phyloP scores from a whole-genome alignment of 2,329 filamentous ascomycete species.

The Exophiala phaeomuriformis region DNA sequence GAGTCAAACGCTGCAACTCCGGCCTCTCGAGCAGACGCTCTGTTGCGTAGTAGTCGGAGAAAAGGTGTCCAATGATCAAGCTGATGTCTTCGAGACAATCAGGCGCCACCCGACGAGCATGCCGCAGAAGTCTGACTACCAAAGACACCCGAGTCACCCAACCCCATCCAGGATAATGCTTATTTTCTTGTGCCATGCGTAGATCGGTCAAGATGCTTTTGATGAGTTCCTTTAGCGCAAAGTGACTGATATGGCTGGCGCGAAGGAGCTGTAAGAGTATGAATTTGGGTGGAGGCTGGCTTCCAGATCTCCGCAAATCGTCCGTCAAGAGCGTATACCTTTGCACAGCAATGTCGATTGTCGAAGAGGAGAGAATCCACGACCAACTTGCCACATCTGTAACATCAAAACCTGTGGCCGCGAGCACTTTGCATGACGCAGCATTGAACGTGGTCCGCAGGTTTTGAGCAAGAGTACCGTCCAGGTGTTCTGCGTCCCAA shows the following conservation, averaged over 20 bases:
- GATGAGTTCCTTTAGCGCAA: constrained; percentile 40
- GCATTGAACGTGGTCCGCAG: constrained; percentile 33
- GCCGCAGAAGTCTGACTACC: constrained; percentile 43
- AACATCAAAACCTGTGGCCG: constrained; percentile 30
- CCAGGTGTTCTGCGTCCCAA: background rate
- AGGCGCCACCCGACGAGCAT: constrained; percentile 46
- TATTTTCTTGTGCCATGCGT: background rate
- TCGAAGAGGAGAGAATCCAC: constrained; percentile 40
- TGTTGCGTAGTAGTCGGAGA: constrained; percentile 9
- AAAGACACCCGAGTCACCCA: constrained; percentile 28
- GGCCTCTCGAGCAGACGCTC: constrained; percentile 1
- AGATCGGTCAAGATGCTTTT: constrained; percentile 9
- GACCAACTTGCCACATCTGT: constrained; percentile 41
- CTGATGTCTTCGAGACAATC: constrained; percentile 39
- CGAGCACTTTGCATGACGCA: constrained; percentile 30
- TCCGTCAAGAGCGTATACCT: constrained; percentile 33
- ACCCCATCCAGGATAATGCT: constrained; percentile 11
- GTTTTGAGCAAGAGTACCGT: constrained; percentile 26
- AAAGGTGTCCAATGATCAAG: constrained; percentile 26
- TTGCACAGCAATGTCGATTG: constrained; percentile 32
- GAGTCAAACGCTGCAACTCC: constrained; percentile 9
- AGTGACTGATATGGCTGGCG: constrained; percentile 36
- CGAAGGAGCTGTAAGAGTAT: constrained; percentile 43
- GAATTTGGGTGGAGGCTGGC: constrained; percentile 38
- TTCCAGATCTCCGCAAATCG: constrained; percentile 14